phyloP scores from a whole-genome alignment of 495 filamentous ascomycete genomes.

The Durotheca rogersii region DNA sequence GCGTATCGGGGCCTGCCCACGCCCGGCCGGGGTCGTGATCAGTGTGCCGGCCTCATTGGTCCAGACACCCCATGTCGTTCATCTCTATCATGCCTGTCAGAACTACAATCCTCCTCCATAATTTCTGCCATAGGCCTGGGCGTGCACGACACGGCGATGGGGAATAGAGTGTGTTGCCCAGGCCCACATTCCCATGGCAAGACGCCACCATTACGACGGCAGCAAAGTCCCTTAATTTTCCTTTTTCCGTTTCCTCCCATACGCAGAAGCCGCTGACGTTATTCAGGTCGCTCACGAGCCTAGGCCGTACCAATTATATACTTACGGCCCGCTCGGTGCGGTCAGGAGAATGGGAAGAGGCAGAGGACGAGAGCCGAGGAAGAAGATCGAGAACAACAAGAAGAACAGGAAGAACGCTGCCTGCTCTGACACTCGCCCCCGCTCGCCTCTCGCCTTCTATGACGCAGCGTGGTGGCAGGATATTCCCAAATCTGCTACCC shows the following conservation, averaged over 20 bases:
- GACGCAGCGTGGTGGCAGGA: slow-evolving; percentile 11
- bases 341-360: no score
- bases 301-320: no score
- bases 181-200: slow-evolving; percentile 12
- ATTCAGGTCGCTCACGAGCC: slow-evolving; percentile 10
- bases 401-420: slow-evolving; percentile 14
- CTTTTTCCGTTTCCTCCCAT: slow-evolving; percentile 1
- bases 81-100: slow-evolving; percentile 27
- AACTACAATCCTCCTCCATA: slow-evolving; percentile 24
- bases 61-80: slow-evolving; percentile 10
- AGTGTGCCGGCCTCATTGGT: slow-evolving; percentile 21
- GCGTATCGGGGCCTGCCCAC: slow-evolving; percentile 22
- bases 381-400: slow-evolving; percentile 9
- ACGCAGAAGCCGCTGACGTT: slow-evolving; percentile 31
- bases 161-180: slow-evolving; percentile 7
- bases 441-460: slow-evolving; percentile 17
- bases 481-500: slow-evolving; percentile 13
- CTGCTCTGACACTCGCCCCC: slow-evolving; percentile 18
- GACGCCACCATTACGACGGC: slow-evolving; percentile 19
- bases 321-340: no score
- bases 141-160: slow-evolving; percentile 17
- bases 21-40: slow-evolving; percentile 7
- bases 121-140: slow-evolving; percentile 15
- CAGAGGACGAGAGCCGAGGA: no score
- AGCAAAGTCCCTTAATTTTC: slow-evolving; percentile 8